Evolutionary conservation across 768 basidiomycete genomes (phyloP), one percentile per base, ranked within the genome.

Genomic region (Boletus insuetus): DNA sequence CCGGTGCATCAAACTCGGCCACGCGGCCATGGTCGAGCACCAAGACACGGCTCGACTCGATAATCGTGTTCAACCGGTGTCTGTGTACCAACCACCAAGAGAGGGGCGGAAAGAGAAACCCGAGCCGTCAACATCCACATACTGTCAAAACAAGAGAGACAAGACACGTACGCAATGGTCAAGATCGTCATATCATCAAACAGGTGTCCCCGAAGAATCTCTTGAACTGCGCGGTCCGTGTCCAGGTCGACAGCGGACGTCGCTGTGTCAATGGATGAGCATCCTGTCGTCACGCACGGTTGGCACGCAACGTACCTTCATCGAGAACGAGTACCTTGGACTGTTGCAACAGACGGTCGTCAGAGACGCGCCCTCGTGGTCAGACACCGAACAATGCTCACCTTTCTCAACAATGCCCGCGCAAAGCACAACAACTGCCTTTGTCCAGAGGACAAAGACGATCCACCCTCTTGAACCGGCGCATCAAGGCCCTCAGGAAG

Each of bases 271-370:
- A 31, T 6, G 38, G 14, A 13, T 41, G 22, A 38, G 22, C 17
- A 26, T 17, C 12, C 31, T 10, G 24, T 26, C 16, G 4, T 9
- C 41, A 16, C 29, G 7, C 38, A 17, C 1, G 14, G n/a, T 17
- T n/a, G 38, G n/a, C 38, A 39, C 14, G 38, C 38, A 22, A 61
- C 62, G 59, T 63, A 83, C 88, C 91, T 82, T 98, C 95, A 65
- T 97, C 95, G n/a, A 98, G 76, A 1, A 97, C 91, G 7, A 98
- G 77, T 37, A 97, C 87, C 71, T 87, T 94, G 17, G 90, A 84
- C 83, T 88, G 55, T 35, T 26, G 56, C 31, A 17, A 60, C 47
- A 45, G 46, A 49, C 55, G 53, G 0, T 13, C 41, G 17, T 60
- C 46, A 55, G 49, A 7, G 1, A 32, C 3, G 17, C 1, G 11